Percentiles rank a stretch among this genome's conserved stretches.
These are phyloP conservation scores for Fusarium floridanum DNA, from an alignment of 2,329 filamentous ascomycete genomes.

Conservation along the genomic window DNA sequence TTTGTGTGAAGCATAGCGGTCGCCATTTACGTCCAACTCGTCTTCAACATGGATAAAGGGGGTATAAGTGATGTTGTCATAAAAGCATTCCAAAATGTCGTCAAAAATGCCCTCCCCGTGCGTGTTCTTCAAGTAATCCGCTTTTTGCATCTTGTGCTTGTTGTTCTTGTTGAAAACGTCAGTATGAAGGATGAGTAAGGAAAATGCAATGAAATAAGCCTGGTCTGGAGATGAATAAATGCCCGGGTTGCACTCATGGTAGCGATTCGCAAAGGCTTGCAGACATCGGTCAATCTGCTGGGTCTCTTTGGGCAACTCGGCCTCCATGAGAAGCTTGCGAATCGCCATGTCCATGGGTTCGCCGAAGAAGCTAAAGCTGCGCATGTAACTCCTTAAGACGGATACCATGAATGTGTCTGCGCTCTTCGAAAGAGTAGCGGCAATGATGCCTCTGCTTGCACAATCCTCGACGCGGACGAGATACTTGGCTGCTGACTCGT, in stretches of 20 bases:
- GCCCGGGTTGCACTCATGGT: conserved; percentile 97
- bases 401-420: conserved; percentile 85
- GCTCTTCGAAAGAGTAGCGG: conserved; percentile 87
- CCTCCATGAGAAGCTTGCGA: conserved; percentile 95
- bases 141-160: conserved; percentile 98
- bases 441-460: conserved; percentile 84
- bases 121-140: conserved; percentile 95
- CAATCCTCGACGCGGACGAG: conserved; percentile 85
- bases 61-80: conserved; percentile 98
- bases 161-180: conserved; percentile 99
- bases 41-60: conserved; percentile 98
- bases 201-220: conserved; percentile 98
- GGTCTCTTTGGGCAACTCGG: conserved; percentile 95
- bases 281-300: conserved; percentile 97
- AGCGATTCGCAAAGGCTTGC: conserved; percentile 94
- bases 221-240: conserved; percentile 93
- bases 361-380: conserved; percentile 93
- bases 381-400: conserved; percentile 94
- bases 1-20: conserved; percentile 78
- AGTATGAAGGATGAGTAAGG: conserved; percentile 93
- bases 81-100: conserved; percentile 94
- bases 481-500: conserved; percentile 92
- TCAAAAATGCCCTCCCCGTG: conserved; percentile 92
- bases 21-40: conserved; percentile 83
- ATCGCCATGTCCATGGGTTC: conserved; percentile 99